These are phyloP conservation scores for Boletus edulis DNA, from an alignment of 768 basidiomycete genomes.

Conservation along the genomic window DNA sequence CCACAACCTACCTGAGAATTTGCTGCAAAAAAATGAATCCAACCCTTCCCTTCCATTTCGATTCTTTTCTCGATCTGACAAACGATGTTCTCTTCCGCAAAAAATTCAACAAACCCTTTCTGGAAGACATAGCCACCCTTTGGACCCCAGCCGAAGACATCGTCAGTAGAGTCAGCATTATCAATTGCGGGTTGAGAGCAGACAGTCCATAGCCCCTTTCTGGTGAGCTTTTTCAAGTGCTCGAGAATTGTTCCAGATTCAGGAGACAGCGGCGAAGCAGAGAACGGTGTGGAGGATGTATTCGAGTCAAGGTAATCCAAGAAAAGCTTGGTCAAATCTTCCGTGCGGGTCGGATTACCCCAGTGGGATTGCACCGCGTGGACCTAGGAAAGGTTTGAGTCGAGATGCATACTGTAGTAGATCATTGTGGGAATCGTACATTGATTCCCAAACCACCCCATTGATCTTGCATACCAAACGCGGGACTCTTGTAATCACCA, in stretches of 20 bases:
- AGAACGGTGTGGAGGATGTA: conserved; percentile 84
- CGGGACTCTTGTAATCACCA: conserved; percentile 96
- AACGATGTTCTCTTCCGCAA: conserved; percentile 63
- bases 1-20: conserved; percentile 58
- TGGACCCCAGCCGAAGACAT: conserved; percentile 91
- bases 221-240: conserved; percentile 73
- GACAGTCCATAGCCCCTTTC: conserved; percentile 90
- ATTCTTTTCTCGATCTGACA: conserved; percentile 58
- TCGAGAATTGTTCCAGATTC: conserved; percentile 83
- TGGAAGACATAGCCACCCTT: conserved; percentile 92
- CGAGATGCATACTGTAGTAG: neutral
- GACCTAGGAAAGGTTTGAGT: conserved; percentile 40
- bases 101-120: conserved; percentile 97
- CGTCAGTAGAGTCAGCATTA: conserved; percentile 69
- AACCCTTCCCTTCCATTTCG: conserved; percentile 51
- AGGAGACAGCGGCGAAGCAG: conserved; percentile 70
- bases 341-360: conserved; percentile 59
- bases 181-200: conserved; percentile 95
- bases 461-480: conserved; percentile 78
- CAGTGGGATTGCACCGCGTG: conserved; percentile 65
- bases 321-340: conserved; percentile 80
- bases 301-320: conserved; percentile 73
- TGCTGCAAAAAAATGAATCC: conserved; percentile 85
- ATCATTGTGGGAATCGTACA: conserved; percentile 34
- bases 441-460: conserved; percentile 72